Base-by-base conservation (phyloP, 805 yeast genomes). In the Yamadazyma endophytica region DNA sequence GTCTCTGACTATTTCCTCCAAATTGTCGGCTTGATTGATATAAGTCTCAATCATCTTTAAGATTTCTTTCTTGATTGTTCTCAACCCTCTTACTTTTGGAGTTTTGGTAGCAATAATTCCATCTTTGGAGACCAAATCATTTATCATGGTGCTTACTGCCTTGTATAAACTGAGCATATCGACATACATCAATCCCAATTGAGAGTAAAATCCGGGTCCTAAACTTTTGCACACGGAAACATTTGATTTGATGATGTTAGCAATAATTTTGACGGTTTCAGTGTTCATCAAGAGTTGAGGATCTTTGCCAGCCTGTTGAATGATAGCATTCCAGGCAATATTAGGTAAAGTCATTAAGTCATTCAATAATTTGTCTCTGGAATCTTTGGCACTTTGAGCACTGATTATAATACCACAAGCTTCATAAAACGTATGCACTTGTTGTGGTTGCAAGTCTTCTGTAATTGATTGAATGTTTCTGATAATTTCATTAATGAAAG, bases 401-500 rank as follows among this genome's bases (percentile, higher is more conserved):
- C 89, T 77, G 21, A 92, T 76, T 34, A 92, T 90, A 38, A 83
- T 78, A 47, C 97, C 97, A 68, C 97, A 90, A 1, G 98, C 97
- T 63, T 85, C 96, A 58, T 92, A 92, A 54, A 92, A 92, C 2
- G 97, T 88, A 57, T 92, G 98, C 17, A 92, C 95, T 60, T 92
- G 99, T 57, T 90, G 97, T 15, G 99, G 96, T 50, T 82, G 90
- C 51, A 92, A 70, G 55, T 92, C 97, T 35, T 83, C 85, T 3
- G 97, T 92, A 37, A 88, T 89, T 24, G 70, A 67, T 58, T 84
- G 92, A 39, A 92, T 82, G 48, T 80, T 80, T 41, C 78, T 69
- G 31, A 92, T 87, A 41, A 92, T 89, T 45, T 87, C 95, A 52
- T 83, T 85, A 44, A 92, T 84, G 50, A 90, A 90, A 13, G 97